These are phyloP conservation scores for Akanthomyces muscarius DNA, from an alignment of 2,329 filamentous ascomycete species.

Conservation along the genomic window DNA sequence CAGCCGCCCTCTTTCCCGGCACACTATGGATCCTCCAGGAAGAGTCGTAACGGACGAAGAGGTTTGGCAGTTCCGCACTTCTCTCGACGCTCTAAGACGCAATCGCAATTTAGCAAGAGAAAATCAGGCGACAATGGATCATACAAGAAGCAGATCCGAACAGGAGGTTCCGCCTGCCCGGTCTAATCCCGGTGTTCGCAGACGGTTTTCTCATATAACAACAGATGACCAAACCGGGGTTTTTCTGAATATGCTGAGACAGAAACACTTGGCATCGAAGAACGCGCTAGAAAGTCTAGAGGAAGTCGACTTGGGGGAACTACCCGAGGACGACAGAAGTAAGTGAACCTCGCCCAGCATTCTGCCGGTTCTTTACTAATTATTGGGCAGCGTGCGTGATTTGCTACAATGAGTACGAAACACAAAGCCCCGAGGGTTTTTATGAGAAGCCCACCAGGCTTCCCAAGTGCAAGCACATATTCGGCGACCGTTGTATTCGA, in stretches of 20 bases:
- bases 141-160: constrained; percentile 31
- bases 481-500: constrained; percentile 61
- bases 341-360: constrained; percentile 27
- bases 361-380: neutral
- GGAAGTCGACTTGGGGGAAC: constrained; percentile 41
- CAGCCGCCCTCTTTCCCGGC: neutral
- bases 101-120: too few species aligned
- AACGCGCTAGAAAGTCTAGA: constrained; percentile 44
- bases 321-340: constrained; percentile 48
- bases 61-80: neutral
- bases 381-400: constrained; percentile 52
- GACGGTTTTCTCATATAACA: too few species aligned
- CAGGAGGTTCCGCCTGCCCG: constrained; percentile 44
- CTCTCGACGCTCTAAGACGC: too few species aligned
- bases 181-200: constrained; percentile 30
- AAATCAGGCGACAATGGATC: too few species aligned
- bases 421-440: constrained; percentile 53
- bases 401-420: constrained; percentile 61
- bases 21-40: constrained; percentile 16
- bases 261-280: constrained; percentile 45
- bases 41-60: too few species aligned
- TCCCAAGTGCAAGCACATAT: constrained; percentile 60
- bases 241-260: too few species aligned
- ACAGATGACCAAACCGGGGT: too few species aligned
- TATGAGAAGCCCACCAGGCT: constrained; percentile 54